These are phyloP conservation scores for Luffa acutangula DNA, from an alignment of 306 rosid genomes.

Conservation along the genomic window DNA sequence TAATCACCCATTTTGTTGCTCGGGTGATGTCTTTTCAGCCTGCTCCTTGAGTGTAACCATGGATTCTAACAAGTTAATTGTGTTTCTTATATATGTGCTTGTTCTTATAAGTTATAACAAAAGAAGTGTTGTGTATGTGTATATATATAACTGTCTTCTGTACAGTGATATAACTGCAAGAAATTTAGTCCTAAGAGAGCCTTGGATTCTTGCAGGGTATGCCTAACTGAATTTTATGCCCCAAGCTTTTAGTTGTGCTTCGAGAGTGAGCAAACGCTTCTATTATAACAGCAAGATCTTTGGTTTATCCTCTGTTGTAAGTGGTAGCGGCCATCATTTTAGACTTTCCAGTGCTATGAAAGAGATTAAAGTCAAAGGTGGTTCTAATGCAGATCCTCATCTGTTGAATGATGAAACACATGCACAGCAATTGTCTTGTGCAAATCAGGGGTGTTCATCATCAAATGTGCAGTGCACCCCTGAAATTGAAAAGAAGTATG, in stretches of 20 bases:
- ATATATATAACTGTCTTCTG: background rate
- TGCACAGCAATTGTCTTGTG: slow-evolving; percentile 21
- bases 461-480: slow-evolving; percentile 48
- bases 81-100: background rate
- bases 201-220: slow-evolving; percentile 8
- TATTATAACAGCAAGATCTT: slow-evolving; percentile 8
- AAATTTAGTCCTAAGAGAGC: background rate
- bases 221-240: slow-evolving; percentile 8
- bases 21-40: background rate
- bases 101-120: background rate
- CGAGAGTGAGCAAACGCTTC: slow-evolving; percentile 23
- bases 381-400: slow-evolving; percentile 21
- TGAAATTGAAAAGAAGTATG: slow-evolving; percentile 87
- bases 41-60: background rate
- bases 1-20: background rate
- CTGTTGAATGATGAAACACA: slow-evolving; percentile 26
- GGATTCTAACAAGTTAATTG: background rate
- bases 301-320: slow-evolving; percentile 14
- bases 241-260: slow-evolving; percentile 18
- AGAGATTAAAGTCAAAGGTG: slow-evolving; percentile 33
- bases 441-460: slow-evolving; percentile 19
- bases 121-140: background rate
- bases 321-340: slow-evolving; percentile 17
- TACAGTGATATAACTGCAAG: background rate
- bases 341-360: slow-evolving; percentile 33